phyloP scores from a whole-genome alignment of 2,329 filamentous ascomycete species.

The Colletotrichum viniferum region DNA sequence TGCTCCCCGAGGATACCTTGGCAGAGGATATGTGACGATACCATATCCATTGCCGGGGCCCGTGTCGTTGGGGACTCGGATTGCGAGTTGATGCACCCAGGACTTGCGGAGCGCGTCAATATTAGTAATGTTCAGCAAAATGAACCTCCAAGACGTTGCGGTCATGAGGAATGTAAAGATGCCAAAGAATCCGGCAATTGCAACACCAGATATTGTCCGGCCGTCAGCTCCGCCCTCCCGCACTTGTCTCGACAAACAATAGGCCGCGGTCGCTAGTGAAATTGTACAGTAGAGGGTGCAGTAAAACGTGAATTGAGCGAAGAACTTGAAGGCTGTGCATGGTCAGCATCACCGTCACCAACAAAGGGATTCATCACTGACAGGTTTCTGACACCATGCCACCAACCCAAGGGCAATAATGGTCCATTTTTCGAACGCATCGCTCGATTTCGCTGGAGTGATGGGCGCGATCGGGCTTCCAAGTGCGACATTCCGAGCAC shows the following conservation, averaged over 20 bases:
- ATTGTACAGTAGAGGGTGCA: constrained; percentile 70
- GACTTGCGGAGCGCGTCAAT: constrained; percentile 75
- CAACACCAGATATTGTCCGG: constrained; percentile 70
- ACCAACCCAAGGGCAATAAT: constrained; percentile 97
- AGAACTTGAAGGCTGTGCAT: constrained; percentile 80
- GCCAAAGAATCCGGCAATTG: constrained; percentile 72
- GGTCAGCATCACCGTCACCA: neutral
- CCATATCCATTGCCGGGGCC: constrained; percentile 45
- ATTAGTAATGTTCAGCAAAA: constrained; percentile 78
- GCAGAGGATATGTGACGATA: constrained; percentile 65
- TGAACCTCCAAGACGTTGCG: constrained; percentile 71
- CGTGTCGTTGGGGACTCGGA: constrained; percentile 66
- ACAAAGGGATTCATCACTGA: constrained; percentile 36
- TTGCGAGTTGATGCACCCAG: constrained; percentile 74
- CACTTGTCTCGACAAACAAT: constrained; percentile 63
- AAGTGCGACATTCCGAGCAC: constrained; percentile 83
- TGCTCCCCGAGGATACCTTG: constrained; percentile 25
- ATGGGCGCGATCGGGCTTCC: constrained; percentile 87
- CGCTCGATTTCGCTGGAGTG: constrained; percentile 83
- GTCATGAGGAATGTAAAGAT: constrained; percentile 85
- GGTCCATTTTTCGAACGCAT: constrained; percentile 91
- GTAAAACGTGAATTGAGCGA: constrained; percentile 85
- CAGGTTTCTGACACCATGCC: constrained; percentile 86
- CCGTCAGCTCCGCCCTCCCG: constrained; percentile 52
- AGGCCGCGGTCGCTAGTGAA: constrained; percentile 65